Evolutionary conservation across 148 eudicot species (phyloP), one percentile per base, ranked within the genome.

Genomic region (Amaranthus hypochondriacus): DNA sequence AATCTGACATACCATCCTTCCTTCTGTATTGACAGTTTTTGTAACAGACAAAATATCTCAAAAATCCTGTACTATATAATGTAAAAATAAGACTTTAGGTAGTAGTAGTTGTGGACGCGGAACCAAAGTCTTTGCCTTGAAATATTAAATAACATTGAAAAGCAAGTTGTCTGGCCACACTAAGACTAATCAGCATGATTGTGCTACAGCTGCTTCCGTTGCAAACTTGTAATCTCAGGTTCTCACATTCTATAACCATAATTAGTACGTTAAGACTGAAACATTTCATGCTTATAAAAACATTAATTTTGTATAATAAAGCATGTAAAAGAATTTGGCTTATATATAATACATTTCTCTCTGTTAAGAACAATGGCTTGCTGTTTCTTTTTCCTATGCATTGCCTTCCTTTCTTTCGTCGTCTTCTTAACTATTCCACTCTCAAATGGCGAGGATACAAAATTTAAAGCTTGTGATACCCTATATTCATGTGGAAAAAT

Each of bases 401-500:
- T 64, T 2, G 9, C 13, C 18, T 46, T 64, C 4, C 5, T 46
- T 48, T 4, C 14, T 13, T 46, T 15, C 55, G 8, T 15, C 42
- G 1, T 48, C 8, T 66, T 48, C 9, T 48, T 15, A 47, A 28
- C 9, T 18, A 12, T 66, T 66, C 54, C 39, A 15, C 54, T 18
- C 9, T 6, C 69, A 49, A 48, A n/a, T 6, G 55, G 55, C 4
- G 42, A 66, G 42, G 18, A 66, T 66, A 10, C 39, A 48, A 15
- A 8, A 0, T 66, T 48, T 48, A 4, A 5, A 3, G 2, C 54
- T 3, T 66, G 69, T 7, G 48, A 53, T 15, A 47, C 11, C 1
- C 39, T 13, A n/a, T 66, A 48, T 18, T 48, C 69, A 13, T 66
- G 69, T 13, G 69, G 69, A 12, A 48, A 48, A 39, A 66, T 66